A percentile compares a stretch with the other conserved stretches of the same genome.
phyloP scores from a whole-genome alignment of 2,329 filamentous ascomycete species.

The Exophiala viscosa region DNA sequence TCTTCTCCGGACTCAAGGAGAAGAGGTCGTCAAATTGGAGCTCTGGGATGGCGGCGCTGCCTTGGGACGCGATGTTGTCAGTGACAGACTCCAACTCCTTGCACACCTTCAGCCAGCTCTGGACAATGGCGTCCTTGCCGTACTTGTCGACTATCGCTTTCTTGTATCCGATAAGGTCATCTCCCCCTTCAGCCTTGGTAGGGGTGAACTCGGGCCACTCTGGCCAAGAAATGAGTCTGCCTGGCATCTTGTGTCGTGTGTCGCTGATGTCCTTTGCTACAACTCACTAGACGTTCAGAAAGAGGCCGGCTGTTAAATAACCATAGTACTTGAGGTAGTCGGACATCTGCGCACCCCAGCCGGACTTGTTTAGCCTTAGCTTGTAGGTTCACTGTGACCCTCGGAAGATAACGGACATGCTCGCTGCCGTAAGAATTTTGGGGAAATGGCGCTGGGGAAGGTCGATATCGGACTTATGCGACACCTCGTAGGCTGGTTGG shows the following conservation, averaged over 20 bases:
- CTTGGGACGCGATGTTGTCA: constrained; percentile 35
- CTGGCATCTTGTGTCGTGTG: constrained; percentile 22
- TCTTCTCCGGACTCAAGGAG: constrained; percentile 35
- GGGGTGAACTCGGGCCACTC: constrained; percentile 31
- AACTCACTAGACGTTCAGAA: not conserved
- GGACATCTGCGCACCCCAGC: not conserved
- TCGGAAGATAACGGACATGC: too few relatives aligned
- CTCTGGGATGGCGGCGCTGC: constrained; percentile 35
- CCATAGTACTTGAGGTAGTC: not conserved
- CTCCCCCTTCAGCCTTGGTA: constrained; percentile 15
- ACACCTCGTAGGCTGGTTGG: too few relatives aligned
- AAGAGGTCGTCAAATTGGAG: constrained; percentile 33
- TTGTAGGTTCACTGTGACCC: too few relatives aligned
- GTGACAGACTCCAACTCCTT: constrained; percentile 36
- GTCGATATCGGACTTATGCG: too few relatives aligned
- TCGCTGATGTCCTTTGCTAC: not conserved
- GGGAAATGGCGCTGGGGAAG: too few relatives aligned
- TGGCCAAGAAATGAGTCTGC: constrained; percentile 28
- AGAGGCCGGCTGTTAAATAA: not conserved
- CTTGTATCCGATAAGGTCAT: constrained; percentile 30
- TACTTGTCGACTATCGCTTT: constrained; percentile 37
- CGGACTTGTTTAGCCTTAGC: too few relatives aligned
- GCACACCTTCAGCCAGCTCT: constrained; percentile 42
- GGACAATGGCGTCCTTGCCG: constrained; percentile 34
- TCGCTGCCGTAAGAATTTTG: too few relatives aligned